Evolutionary conservation across 2,329 filamentous ascomycete genomes (phyloP).

Genomic region (Emergomyces africanus): DNA sequence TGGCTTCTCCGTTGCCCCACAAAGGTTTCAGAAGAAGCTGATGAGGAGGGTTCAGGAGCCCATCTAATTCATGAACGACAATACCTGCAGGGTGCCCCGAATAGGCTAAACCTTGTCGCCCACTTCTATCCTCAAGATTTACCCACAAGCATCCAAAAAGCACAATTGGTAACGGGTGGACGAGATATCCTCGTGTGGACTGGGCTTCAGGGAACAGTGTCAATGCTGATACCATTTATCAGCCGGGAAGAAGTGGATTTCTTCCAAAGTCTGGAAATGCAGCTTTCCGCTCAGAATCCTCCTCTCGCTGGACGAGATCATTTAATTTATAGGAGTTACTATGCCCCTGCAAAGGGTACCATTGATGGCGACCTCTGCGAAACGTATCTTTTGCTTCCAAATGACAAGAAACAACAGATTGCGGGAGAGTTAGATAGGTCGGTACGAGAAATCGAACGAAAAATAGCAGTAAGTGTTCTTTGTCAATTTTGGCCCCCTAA

Average conservation of each 20-base stretch:
- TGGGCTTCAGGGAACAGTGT: constrained; percentile 86
- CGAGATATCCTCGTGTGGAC: constrained; percentile 88
- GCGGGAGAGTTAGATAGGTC: constrained; percentile 84
- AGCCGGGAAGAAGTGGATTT: constrained; percentile 92
- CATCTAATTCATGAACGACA: constrained; percentile 82
- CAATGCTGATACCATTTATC: constrained; percentile 82
- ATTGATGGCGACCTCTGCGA: constrained; percentile 97
- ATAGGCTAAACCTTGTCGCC: constrained; percentile 70
- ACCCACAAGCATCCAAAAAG: constrained; percentile 79
- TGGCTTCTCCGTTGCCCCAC: constrained; percentile 82
- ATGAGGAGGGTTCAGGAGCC: constrained; percentile 80
- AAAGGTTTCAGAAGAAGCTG: constrained; percentile 76
- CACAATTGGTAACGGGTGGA: constrained; percentile 78
- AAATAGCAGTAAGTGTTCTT: constrained; percentile 54
- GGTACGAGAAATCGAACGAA: constrained; percentile 86
- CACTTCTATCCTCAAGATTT: constrained; percentile 91
- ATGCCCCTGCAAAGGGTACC: constrained; percentile 88
- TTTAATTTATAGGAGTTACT: constrained; percentile 89
- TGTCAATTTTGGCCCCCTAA: background rate
- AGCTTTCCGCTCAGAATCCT: constrained; percentile 73
- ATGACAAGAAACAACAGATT: constrained; percentile 91
- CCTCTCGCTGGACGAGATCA: constrained; percentile 88
- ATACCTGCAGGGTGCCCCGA: constrained; percentile 81
- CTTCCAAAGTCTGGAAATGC: constrained; percentile 86
- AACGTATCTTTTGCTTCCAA: constrained; percentile 68